These are phyloP conservation scores for Fagopyrum homotropicum DNA, from an alignment of 148 eudicot species.

Conservation along the genomic window DNA sequence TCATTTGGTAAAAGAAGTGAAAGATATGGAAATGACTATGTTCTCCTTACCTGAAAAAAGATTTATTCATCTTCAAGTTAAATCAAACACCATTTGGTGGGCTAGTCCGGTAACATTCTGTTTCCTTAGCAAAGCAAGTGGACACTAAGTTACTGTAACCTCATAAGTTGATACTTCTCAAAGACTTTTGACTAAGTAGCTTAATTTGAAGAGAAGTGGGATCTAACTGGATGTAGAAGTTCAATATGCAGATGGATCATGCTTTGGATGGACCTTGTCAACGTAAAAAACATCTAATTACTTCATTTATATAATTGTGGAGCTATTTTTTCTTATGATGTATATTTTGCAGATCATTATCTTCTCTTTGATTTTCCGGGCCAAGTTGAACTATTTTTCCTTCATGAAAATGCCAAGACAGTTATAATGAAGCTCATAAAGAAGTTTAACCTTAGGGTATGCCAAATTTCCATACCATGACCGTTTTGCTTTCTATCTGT, in stretches of 20 bases:
- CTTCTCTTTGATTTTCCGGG: conserved; percentile 97
- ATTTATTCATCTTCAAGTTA: too few species aligned
- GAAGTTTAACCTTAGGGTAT: conserved; percentile 84
- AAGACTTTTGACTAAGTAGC: not conserved
- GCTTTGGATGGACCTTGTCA: not conserved
- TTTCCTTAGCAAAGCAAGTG: too few species aligned
- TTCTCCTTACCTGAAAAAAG: not conserved
- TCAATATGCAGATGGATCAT: not conserved
- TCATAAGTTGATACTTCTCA: too few species aligned
- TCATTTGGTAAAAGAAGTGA: not conserved
- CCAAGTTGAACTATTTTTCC: conserved; percentile 95
- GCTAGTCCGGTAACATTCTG: too few species aligned
- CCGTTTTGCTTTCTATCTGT: not conserved
- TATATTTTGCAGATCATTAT: conserved; percentile 76
- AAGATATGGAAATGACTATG: not conserved
- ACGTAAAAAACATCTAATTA: too few species aligned
- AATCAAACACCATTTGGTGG: too few species aligned
- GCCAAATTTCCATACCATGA: not conserved
- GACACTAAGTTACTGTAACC: too few species aligned
- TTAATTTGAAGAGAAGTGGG: not conserved
- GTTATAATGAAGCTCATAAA: conserved; percentile 70
- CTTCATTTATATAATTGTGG: too few species aligned
- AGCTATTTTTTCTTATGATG: not conserved
- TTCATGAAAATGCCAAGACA: conserved; percentile 70
- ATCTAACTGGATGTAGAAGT: not conserved